Conservation (phyloP, 2,329 filamentous ascomycete genomes). For the Paramyrothecium sp. region DNA sequence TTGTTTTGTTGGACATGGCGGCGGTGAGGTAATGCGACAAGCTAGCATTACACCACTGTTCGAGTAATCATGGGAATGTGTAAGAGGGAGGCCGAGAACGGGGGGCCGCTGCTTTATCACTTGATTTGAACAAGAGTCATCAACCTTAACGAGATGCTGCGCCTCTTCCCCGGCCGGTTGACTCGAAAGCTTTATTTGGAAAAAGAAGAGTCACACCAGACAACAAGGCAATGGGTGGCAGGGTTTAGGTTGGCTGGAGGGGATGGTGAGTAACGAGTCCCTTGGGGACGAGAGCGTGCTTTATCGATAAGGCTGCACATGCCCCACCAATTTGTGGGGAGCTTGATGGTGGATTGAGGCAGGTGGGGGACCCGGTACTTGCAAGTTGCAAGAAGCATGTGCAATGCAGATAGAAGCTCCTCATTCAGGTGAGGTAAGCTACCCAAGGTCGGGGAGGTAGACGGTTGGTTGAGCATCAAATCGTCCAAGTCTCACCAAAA, state of each 20-base stretch:
- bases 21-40: slow-evolving; percentile 18
- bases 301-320: background rate
- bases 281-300: background rate
- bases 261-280: background rate
- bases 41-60: slow-evolving; percentile 17
- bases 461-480: too few relatives aligned
- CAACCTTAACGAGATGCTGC: slow-evolving; percentile 8
- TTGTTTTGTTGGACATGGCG: slow-evolving; percentile 53
- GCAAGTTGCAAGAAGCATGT: too few relatives aligned
- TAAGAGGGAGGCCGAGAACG: background rate
- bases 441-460: too few relatives aligned
- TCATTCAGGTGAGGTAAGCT: too few relatives aligned
- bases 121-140: background rate
- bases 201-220: slow-evolving; percentile 21
- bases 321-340: background rate
- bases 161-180: slow-evolving; percentile 19
- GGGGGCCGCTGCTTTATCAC: too few relatives aligned
- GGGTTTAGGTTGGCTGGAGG: slow-evolving; percentile 8
- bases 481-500: too few relatives aligned
- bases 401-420: too few relatives aligned
- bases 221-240: slow-evolving; percentile 5
- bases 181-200: slow-evolving; percentile 10
- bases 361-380: too few relatives aligned
- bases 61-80: slow-evolving; percentile 22
- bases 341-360: background rate